phyloP scores from a whole-genome alignment of 169 alveolate genomes.

The Plasmodium falciparum region DNA sequence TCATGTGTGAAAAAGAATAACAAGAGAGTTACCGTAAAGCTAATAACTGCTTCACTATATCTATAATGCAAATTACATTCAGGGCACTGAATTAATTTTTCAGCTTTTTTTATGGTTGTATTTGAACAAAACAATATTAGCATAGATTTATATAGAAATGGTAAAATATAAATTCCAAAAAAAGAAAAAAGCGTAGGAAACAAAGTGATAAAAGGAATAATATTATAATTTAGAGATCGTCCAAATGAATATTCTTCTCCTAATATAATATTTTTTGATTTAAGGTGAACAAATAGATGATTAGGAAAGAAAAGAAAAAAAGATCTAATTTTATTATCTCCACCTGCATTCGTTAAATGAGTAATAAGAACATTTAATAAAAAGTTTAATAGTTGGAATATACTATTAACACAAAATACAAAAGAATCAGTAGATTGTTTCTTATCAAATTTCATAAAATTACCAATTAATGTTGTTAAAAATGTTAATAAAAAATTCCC shows the following conservation, averaged over 20 bases:
- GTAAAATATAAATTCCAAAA: constrained; percentile 29
- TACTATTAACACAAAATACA: constrained; percentile 71
- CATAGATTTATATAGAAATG: constrained; percentile 13
- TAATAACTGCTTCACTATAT: constrained; percentile 39
- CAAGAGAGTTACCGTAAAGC: constrained; percentile 21
- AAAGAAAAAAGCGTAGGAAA: constrained; percentile 31
- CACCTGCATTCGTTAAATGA: constrained; percentile 83
- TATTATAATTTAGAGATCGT: constrained; percentile 31
- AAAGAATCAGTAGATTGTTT: constrained; percentile 75
- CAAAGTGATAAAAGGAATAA: constrained; percentile 29
- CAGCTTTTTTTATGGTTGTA: constrained; percentile 25
- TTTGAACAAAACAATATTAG: constrained; percentile 10
- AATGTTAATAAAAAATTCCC: constrained; percentile 78
- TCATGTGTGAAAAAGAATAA: constrained; percentile 25
- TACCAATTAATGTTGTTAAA: constrained; percentile 50
- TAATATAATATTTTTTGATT: constrained; percentile 4
- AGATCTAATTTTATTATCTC: constrained; percentile 78
- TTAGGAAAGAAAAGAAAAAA: constrained; percentile 33
- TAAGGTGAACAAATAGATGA: constrained; percentile 7
- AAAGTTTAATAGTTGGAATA: constrained; percentile 72
- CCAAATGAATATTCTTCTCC: constrained; percentile 51
- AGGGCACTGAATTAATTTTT: constrained; percentile 27
- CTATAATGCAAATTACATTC: constrained; percentile 40
- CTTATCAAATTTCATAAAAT: constrained; percentile 63
- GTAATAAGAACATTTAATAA: constrained; percentile 78